Base-by-base conservation (phyloP, 768 basidiomycete species). In the Cyathus striatus region DNA sequence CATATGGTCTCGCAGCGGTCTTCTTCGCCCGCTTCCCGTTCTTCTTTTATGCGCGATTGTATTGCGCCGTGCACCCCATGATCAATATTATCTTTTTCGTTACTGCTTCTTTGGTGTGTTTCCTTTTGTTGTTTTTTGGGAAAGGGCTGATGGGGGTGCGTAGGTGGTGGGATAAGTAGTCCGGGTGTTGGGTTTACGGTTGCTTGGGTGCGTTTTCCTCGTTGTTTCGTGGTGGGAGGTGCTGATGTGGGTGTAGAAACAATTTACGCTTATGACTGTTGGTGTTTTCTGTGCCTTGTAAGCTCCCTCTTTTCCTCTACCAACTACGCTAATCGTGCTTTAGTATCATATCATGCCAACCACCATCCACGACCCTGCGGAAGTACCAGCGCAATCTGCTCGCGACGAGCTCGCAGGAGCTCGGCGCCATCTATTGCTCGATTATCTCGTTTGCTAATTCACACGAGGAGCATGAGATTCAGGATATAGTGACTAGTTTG, bases 251-350 rank as follows among this genome's bases (percentile, higher is more conserved):
- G 30, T 20, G 13, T 49, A 86, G 84, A 69, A 68, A 38, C 79
- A 86, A 1, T 85, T 87, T 44, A 65, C 85, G 2, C 69, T 86
- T 6, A 89, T 92, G 1, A 65, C 75, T 1, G 68, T 68, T 6
- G 90, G 90, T 0, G 87, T 92, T 14, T 64, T 75, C 4, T 83
- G 83, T 12, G 90, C 90, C 2, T 90, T 86, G 88, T 84, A 59
- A 49, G 75, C 59, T 3, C 7, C 22, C 40, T 23, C 23, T 17
- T 41, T 17, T 37, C n/a, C 27, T 17, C 20, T 26, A 9, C 9
- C 20, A 36, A 9, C 9, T 12, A 18, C 20, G 20, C 13, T 32
- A 1, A 27, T 40, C 24, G 17, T 14, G 1, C 22, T 43, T 40
- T 23, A 1, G 86, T 47, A 58, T 86, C n/a, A 72, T 81, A 50